Conservation (phyloP, 441 rosid genomes). For the Raphanus hybrid region DNA sequence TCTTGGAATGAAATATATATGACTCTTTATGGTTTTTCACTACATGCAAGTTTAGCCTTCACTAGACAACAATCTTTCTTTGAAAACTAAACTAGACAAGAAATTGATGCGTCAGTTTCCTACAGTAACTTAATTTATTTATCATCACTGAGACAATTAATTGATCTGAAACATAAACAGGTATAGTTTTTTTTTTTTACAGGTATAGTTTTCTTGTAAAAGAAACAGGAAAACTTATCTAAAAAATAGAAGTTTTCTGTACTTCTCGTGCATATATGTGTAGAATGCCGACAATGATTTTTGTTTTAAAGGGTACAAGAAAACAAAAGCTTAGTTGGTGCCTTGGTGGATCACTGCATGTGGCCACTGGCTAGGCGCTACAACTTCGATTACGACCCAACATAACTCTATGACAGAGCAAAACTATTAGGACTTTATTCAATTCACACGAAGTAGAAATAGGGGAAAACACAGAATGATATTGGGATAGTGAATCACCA, state of each 20-base stretch:
- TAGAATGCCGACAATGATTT: background rate
- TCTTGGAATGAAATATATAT: too few relatives aligned
- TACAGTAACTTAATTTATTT: background rate
- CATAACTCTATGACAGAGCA: background rate
- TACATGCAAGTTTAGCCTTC: background rate
- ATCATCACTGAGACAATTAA: background rate
- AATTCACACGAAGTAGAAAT: too few relatives aligned
- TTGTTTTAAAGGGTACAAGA: background rate
- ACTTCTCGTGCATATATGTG: background rate
- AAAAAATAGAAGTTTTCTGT: background rate
- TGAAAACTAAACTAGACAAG: background rate
- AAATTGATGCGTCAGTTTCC: background rate
- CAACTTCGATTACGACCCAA: background rate
- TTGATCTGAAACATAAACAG: background rate
- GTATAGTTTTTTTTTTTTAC: background rate
- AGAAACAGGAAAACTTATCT: background rate
- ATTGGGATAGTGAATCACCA: too few relatives aligned
- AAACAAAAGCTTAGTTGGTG: background rate
- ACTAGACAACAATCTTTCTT: background rate
- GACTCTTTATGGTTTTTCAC: too few relatives aligned
- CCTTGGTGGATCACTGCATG: background rate
- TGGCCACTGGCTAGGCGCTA: background rate
- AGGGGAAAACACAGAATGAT: too few relatives aligned
- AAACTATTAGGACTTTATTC: background rate
- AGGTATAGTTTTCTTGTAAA: background rate